phyloP scores from a whole-genome alignment of 2,329 filamentous ascomycete genomes.

The Aspergillaceae sp. region DNA sequence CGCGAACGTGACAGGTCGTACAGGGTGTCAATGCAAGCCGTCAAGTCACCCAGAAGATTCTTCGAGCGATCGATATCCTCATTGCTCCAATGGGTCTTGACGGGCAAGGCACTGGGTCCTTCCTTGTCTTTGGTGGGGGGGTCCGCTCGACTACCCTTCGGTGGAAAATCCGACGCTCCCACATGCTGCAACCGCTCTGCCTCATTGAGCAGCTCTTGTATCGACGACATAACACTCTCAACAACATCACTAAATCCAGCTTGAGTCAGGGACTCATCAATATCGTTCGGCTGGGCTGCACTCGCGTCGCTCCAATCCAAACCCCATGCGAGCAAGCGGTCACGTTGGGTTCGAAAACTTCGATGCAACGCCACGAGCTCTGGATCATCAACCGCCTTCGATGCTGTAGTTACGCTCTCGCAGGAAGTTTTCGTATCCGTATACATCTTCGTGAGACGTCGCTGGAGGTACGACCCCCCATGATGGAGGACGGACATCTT shows the following conservation, averaged over 20 bases:
- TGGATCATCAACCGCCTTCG: slow-evolving; percentile 41
- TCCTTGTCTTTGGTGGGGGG: slow-evolving; percentile 23
- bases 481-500: slow-evolving; percentile 41
- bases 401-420: slow-evolving; percentile 45
- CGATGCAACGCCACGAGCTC: slow-evolving; percentile 50
- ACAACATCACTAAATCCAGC: slow-evolving; percentile 57
- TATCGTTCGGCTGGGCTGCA: slow-evolving; percentile 48
- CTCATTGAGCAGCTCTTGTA: slow-evolving; percentile 54
- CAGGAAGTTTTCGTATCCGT: slow-evolving; percentile 56
- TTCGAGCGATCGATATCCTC: slow-evolving; percentile 49
- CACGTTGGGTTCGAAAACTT: slow-evolving; percentile 55
- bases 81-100: slow-evolving; percentile 39
- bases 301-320: slow-evolving; percentile 58
- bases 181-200: slow-evolving; percentile 49
- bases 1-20: slow-evolving; percentile 55
- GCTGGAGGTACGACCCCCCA: slow-evolving; percentile 37
- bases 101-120: slow-evolving; percentile 21
- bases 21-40: slow-evolving; percentile 55
- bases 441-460: slow-evolving; percentile 53
- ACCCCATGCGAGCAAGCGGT: slow-evolving; percentile 56
- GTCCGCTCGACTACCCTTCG: slow-evolving; percentile 27
- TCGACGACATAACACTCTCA: slow-evolving; percentile 55
- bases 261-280: slow-evolving; percentile 54
- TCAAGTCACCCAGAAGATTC: slow-evolving; percentile 52
- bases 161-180: slow-evolving; percentile 30